phyloP scores from a whole-genome alignment of 441 rosid genomes.

The Gossypium trilobum region DNA sequence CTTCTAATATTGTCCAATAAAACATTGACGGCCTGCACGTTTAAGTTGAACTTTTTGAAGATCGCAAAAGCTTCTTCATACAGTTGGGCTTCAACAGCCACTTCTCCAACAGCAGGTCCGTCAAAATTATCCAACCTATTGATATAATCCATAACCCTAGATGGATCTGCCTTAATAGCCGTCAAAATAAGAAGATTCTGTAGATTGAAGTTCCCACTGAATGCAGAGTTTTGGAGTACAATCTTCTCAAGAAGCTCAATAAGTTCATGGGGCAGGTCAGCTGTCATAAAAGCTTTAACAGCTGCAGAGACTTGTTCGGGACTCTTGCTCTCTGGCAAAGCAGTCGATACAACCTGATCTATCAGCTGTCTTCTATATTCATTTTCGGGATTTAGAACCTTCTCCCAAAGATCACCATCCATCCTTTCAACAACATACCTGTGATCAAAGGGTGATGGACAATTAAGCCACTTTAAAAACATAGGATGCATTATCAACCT shows the following conservation, averaged over 20 bases:
- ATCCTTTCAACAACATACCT: constrained; percentile 99
- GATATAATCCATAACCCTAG: constrained; percentile 96
- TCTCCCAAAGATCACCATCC: constrained; percentile 98
- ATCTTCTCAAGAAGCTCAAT: constrained; percentile 99
- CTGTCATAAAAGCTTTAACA: constrained; percentile 99
- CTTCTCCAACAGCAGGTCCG: constrained; percentile 99
- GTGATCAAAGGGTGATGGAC: constrained; percentile 18
- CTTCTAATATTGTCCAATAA: constrained; percentile 72
- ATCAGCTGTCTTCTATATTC: constrained; percentile 91
- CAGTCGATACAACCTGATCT: constrained; percentile 98
- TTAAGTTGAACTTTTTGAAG: constrained; percentile 91
- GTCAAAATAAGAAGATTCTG: constrained; percentile 94
- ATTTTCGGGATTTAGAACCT: constrained; percentile 88
- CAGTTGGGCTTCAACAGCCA: constrained; percentile 85
- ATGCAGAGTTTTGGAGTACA: constrained; percentile 99
- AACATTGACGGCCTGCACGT: constrained; percentile 89
- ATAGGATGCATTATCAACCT: constrained; percentile 6
- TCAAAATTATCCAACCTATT: constrained; percentile 95
- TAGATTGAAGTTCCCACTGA: constrained; percentile 96
- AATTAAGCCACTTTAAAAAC: constrained; percentile 10
- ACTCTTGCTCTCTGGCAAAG: constrained; percentile 98
- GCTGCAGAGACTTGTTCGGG: constrained; percentile 99
- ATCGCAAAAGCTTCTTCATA: constrained; percentile 90
- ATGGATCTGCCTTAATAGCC: constrained; percentile 95
- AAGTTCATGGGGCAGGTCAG: constrained; percentile 96